Evolutionary conservation across 2,329 filamentous ascomycete genomes (phyloP).

Genomic region (Colletotrichum karsti): DNA sequence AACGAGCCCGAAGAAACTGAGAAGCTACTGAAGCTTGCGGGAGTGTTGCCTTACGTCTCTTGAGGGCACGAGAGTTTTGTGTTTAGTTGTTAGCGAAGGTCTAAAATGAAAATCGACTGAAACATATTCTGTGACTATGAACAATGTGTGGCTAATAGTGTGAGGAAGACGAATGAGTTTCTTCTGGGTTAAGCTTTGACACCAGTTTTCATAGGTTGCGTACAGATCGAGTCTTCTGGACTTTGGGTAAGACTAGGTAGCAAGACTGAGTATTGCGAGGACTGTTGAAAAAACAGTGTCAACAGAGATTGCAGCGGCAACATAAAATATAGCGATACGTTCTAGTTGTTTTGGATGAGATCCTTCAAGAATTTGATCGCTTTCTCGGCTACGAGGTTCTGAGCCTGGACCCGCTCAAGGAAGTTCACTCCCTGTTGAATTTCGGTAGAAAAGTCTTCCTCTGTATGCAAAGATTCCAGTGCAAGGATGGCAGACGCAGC

Average conservation of each 20-base stretch:
- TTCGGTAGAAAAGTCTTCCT: neutral
- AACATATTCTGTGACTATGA: too few species aligned
- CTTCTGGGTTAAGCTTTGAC: neutral
- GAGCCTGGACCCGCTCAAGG: neutral
- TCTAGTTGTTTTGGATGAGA: neutral
- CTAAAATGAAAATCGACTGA: neutral
- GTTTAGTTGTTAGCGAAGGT: neutral
- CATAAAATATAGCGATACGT: too few species aligned
- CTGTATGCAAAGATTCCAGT: neutral
- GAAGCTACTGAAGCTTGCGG: neutral
- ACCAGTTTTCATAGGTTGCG: too few species aligned
- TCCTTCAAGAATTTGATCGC: neutral
- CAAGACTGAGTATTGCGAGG: too few species aligned
- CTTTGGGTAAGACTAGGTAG: too few species aligned
- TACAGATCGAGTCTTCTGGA: too few species aligned
- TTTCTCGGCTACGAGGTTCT: neutral
- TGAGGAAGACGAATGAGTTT: rapidly evolving
- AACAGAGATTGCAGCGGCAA: too few species aligned
- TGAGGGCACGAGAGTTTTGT: rapidly evolving
- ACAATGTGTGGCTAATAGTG: neutral
- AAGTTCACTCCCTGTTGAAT: neutral
- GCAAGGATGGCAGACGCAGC: neutral
- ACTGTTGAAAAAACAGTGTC: too few species aligned
- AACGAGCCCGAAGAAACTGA: neutral
- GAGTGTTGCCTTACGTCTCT: neutral